Evolutionary conservation across 2,329 filamentous ascomycete species (phyloP), one percentile per base, ranked within the genome.

Genomic region (Colletotrichum cuscutae): DNA sequence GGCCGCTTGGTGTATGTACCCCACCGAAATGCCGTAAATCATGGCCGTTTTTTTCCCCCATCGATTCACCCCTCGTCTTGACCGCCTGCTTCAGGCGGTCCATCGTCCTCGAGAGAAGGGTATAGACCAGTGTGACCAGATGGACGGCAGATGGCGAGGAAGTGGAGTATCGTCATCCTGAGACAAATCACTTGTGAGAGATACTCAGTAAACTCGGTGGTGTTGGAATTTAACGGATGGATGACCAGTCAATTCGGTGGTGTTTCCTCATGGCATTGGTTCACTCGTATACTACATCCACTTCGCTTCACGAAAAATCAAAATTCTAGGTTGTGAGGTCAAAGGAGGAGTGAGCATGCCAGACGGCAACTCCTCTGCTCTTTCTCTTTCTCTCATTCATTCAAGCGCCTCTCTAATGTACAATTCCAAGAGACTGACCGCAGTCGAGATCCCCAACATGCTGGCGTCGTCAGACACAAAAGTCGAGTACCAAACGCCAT

Each of bases 321-420:
- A 4, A 28, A 32, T 9, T 35, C n/a, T 1, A 19, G 4, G 19
- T 4, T 52, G 22, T 6, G 4, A 24, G 13, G 8, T 56, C 52
- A 53, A 35, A 59, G 12, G 58, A 56, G 53, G 61, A 35, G 19
- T 1, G 58, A 35, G 71, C 52, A 49, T 15, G 28, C 61, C 46
- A 11, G 30, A 13, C 15, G 24, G 13, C 24, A 12, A 26, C 64
- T 7, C 5, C 22, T n/a, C 4, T 62, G 30, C 22, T 35, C 35
- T 42, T 11, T 42, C 3, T 42, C 37, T 19, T 19, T 56, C 35
- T 42, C 4, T 58, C 52, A 19, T 73, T 71, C 49, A 24, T 5
- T 52, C 59, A 49, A 56, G 19, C 37, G 37, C 42, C 22, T 37
- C 65, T 70, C 52, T 73, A 73, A 8, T 58, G 15, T 73, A 71